Percentiles rank a stretch among this genome's conserved stretches.
Conservation (phyloP, 148 eudicot genomes). For the Nyssa sinensis region DNA sequence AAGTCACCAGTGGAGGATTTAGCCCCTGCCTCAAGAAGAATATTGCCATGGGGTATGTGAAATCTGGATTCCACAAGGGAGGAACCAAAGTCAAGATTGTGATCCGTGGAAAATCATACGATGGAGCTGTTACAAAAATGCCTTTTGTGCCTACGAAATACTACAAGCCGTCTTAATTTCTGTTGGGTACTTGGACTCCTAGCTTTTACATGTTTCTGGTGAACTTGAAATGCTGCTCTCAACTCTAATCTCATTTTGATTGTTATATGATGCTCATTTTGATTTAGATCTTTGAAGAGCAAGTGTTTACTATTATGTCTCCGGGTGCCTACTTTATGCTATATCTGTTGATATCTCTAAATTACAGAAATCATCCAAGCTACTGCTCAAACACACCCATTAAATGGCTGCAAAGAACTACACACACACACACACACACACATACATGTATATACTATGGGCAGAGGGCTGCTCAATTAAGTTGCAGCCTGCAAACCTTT, state of each 20-base stretch:
- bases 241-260: constrained; percentile 5
- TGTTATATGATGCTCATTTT: not conserved
- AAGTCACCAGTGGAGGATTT: constrained; percentile 94
- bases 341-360: no score
- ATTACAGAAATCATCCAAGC: no score
- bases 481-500: no score
- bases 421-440: no score
- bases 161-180: constrained; percentile 64
- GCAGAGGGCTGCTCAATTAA: no score
- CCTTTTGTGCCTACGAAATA: constrained; percentile 94
- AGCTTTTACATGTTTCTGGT: constrained; percentile 15
- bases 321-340: no score
- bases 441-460: no score
- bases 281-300: not conserved
- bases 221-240: constrained; percentile 11
- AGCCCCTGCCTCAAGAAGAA: constrained; percentile 98
- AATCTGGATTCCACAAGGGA: constrained; percentile 77
- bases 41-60: constrained; percentile 97
- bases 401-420: no score
- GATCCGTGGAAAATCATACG: constrained; percentile 79
- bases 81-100: constrained; percentile 78
- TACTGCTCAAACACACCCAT: no score
- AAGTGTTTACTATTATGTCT: no score
- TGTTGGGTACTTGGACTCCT: not conserved
- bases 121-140: constrained; percentile 84